Conservation (phyloP, 345 rosid species). For the Combretum micranthum region DNA sequence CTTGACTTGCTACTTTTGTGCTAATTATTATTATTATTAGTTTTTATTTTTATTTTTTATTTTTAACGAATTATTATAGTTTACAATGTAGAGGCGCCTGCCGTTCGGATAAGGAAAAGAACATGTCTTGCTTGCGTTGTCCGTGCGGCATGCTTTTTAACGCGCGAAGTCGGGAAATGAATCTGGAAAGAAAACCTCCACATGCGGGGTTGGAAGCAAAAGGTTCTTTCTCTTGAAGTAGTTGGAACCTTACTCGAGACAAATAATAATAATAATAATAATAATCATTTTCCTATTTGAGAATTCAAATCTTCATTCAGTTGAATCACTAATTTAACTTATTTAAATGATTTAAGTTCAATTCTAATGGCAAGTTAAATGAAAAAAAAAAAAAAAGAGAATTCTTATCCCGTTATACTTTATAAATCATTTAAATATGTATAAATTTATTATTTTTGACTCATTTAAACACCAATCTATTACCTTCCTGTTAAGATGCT, state of each 20-base stretch:
- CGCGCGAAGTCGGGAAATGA: constrained; percentile 12
- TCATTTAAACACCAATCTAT: background rate
- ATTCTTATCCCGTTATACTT: too few species aligned
- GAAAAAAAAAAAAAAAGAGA: background rate
- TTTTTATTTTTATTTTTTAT: too few species aligned
- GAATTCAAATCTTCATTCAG: background rate
- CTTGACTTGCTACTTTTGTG: too few species aligned
- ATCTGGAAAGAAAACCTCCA: constrained; percentile 19
- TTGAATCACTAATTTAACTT: background rate
- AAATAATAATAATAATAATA: too few species aligned
- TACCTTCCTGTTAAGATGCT: constrained; percentile 20
- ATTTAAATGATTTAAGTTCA: too few species aligned
- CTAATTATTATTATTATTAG: too few species aligned
- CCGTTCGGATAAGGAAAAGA: background rate
- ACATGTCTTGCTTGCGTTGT: constrained; percentile 1
- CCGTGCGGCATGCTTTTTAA: constrained; percentile 12
- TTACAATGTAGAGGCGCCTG: too few species aligned
- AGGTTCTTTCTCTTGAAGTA: constrained; percentile 6
- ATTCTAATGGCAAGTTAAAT: background rate
- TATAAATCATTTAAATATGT: background rate
- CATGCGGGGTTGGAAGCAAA: constrained; percentile 16
- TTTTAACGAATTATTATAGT: too few species aligned
- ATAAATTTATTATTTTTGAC: background rate
- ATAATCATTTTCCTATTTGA: too few species aligned
- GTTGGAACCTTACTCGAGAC: constrained; percentile 9